phyloP scores from a whole-genome alignment of 345 rosid genomes.

The Hibiscus syriacus region DNA sequence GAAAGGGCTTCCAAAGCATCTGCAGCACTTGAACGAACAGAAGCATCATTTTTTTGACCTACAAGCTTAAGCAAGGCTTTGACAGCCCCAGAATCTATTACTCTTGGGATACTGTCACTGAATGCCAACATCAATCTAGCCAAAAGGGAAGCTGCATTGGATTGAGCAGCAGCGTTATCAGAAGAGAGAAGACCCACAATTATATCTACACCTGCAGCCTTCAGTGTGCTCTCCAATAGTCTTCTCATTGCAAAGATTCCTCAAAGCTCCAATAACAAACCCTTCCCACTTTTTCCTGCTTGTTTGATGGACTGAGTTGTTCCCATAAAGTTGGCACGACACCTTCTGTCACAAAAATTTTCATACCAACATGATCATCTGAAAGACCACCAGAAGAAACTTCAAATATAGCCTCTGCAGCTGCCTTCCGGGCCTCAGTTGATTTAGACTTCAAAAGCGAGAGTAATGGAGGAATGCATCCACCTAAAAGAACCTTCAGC shows the following conservation, averaged over 20 bases:
- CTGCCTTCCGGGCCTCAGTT: constrained; percentile 64
- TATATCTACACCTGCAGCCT: constrained; percentile 67
- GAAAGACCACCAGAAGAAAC: constrained; percentile 73
- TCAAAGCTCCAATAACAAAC: constrained; percentile 72
- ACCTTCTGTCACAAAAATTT: constrained; percentile 80
- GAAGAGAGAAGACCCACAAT: constrained; percentile 71
- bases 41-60: constrained; percentile 41
- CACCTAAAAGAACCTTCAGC: constrained; percentile 76
- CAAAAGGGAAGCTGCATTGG: constrained; percentile 89
- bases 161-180: constrained; percentile 60
- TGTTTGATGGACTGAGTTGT: constrained; percentile 48
- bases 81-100: constrained; percentile 66
- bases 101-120: constrained; percentile 46
- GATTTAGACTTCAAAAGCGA: constrained; percentile 69
- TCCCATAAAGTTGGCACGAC: constrained; percentile 83
- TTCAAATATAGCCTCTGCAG: constrained; percentile 76
- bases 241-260: constrained; percentile 76
- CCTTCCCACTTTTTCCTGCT: constrained; percentile 77
- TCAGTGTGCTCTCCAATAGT: constrained; percentile 62
- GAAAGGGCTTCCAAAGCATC: constrained; percentile 78
- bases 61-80: constrained; percentile 58
- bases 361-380: constrained; percentile 76
- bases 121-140: constrained; percentile 64
- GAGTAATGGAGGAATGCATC: constrained; percentile 84
- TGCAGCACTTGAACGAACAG: constrained; percentile 66